Conservation (phyloP, 805 yeast genomes). For the Alloascoidea hylecoeti region DNA sequence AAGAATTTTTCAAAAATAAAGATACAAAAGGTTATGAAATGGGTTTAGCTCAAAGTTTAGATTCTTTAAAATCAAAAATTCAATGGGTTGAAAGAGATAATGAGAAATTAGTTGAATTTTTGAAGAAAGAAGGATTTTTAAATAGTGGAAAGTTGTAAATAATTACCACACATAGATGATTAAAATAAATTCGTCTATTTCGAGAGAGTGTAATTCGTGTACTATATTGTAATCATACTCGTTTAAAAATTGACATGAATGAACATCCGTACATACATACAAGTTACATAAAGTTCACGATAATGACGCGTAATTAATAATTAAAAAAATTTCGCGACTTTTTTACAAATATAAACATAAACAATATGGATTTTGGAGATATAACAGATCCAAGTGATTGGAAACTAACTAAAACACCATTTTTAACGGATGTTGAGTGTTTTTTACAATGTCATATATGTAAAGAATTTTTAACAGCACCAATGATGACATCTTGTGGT, state of each 20-base stretch:
- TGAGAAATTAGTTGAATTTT: constrained; percentile 32
- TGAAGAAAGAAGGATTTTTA: constrained; percentile 22
- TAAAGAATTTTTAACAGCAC: constrained; percentile 67
- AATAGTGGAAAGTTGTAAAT: constrained; percentile 2
- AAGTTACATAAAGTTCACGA: no score
- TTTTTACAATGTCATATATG: constrained; percentile 76
- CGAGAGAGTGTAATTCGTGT: no score
- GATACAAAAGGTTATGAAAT: constrained; percentile 53
- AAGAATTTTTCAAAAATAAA: constrained; percentile 33
- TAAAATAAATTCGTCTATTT: no score
- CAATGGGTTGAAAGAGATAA: constrained; percentile 47
- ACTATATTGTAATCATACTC: no score
- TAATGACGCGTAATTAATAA: no score
- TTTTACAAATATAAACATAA: no score
- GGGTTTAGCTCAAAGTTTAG: constrained; percentile 51
- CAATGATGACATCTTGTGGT: constrained; percentile 73
- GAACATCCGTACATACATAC: no score
- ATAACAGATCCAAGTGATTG: constrained; percentile 68
- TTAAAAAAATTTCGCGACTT: no score
- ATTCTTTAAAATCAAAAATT: constrained; percentile 39
- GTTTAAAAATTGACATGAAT: no score
- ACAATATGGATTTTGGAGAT: constrained; percentile 4
- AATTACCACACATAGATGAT: no score
- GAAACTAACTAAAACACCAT: constrained; percentile 37
- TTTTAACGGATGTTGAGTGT: constrained; percentile 47